Evolutionary conservation across 2,329 filamentous ascomycete species (phyloP).

Genomic region (Calonectria honghensis): DNA sequence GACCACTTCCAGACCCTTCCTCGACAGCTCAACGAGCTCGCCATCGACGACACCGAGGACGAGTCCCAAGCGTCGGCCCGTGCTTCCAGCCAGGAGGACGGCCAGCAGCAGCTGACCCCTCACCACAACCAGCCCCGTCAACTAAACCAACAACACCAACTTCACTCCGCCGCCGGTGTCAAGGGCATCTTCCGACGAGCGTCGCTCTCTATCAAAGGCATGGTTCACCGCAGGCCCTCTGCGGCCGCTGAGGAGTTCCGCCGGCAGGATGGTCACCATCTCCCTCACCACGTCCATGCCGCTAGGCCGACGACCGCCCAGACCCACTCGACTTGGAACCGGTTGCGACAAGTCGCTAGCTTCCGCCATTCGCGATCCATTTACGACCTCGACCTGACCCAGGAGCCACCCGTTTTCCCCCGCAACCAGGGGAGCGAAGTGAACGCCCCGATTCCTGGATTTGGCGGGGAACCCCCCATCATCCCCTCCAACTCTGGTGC

Average conservation of each 20-base stretch:
- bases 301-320: slow-evolving; percentile 68
- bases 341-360: slow-evolving; percentile 70
- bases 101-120: slow-evolving; percentile 45
- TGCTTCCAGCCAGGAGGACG: slow-evolving; percentile 51
- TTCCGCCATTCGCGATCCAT: slow-evolving; percentile 69
- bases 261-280: slow-evolving; percentile 50
- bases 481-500: slow-evolving; percentile 76
- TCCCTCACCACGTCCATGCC: slow-evolving; percentile 40
- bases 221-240: slow-evolving; percentile 70
- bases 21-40: slow-evolving; percentile 57
- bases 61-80: slow-evolving; percentile 50
- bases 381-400: slow-evolving; percentile 63
- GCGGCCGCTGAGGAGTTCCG: slow-evolving; percentile 58
- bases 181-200: slow-evolving; percentile 74
- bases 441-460: slow-evolving; percentile 67
- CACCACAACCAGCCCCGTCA: slow-evolving; percentile 53
- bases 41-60: slow-evolving; percentile 58
- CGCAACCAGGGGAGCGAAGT: slow-evolving; percentile 57
- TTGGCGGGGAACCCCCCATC: slow-evolving; percentile 73
- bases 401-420: slow-evolving; percentile 48
- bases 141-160: slow-evolving; percentile 52
- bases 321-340: slow-evolving; percentile 66
- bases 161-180: slow-evolving; percentile 60
- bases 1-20: slow-evolving; percentile 57
- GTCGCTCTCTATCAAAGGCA: slow-evolving; percentile 72